Evolutionary conservation across 2,329 filamentous ascomycete genomes (phyloP).

Genomic region (Diplodia sapinea): DNA sequence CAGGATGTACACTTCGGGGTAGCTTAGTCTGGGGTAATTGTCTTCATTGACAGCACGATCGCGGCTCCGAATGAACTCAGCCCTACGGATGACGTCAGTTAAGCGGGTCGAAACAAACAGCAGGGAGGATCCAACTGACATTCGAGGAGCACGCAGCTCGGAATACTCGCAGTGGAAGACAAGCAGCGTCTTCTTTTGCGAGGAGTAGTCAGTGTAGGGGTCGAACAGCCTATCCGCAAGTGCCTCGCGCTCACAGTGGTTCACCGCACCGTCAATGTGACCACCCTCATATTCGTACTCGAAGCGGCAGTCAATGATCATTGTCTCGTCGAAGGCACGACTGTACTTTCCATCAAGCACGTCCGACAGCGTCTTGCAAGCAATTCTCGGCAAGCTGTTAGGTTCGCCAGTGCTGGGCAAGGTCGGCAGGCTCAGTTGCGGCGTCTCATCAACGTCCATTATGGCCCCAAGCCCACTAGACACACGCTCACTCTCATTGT

Average conservation of each 20-base stretch:
- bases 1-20: constrained; percentile 95
- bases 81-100: constrained; percentile 52
- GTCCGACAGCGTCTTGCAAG: constrained; percentile 79
- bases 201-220: constrained; percentile 56
- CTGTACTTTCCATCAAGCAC: constrained; percentile 85
- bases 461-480: constrained; percentile 71
- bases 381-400: constrained; percentile 88
- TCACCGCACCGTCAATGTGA: constrained; percentile 90
- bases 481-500: constrained; percentile 66
- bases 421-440: constrained; percentile 78
- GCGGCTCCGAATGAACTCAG: constrained; percentile 86
- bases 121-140: constrained; percentile 56
- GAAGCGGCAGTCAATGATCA: constrained; percentile 95
- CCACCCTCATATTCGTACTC: constrained; percentile 98
- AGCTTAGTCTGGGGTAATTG: constrained; percentile 86
- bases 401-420: constrained; percentile 79
- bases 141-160: constrained; percentile 91
- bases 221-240: constrained; percentile 79
- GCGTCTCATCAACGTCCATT: constrained; percentile 80
- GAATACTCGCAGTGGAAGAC: constrained; percentile 99
- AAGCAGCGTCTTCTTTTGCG: constrained; percentile 72
- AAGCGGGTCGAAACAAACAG: constrained; percentile 32
- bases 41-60: constrained; percentile 87
- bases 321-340: constrained; percentile 75
- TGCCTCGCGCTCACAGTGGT: constrained; percentile 95